Conservation (phyloP, 768 basidiomycete species). For the Infundibulicybe gibba region DNA sequence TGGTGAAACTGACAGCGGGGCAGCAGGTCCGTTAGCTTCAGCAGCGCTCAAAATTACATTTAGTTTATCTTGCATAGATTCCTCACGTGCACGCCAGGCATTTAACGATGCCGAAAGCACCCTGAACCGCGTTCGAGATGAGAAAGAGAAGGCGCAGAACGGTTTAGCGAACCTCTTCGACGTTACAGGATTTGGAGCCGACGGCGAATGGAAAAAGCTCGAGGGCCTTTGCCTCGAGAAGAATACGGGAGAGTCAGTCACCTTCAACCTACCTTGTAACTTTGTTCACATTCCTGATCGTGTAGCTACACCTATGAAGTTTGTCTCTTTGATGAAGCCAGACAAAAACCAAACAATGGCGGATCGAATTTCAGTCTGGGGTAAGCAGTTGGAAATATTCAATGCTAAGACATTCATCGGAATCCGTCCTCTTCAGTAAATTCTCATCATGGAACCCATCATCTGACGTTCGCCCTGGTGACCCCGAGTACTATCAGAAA, state of each 20-base stretch:
- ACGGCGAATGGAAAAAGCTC: constrained; percentile 97
- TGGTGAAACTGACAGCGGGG: constrained; percentile 28
- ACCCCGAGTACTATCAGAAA: constrained; percentile 72
- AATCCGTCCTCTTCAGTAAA: constrained; percentile 35
- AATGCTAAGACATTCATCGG: background rate
- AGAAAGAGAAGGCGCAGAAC: constrained; percentile 49
- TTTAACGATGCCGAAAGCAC: constrained; percentile 59
- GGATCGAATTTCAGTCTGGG: constrained; percentile 77
- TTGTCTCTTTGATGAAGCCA: constrained; percentile 86
- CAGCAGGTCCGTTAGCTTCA: constrained; percentile 19
- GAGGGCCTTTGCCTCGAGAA: constrained; percentile 77
- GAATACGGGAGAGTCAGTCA: constrained; percentile 85
- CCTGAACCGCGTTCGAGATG: constrained; percentile 47
- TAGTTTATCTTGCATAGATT: constrained; percentile 32
- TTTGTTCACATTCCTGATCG: background rate
- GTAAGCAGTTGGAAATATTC: constrained; percentile 41
- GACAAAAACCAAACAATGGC: constrained; percentile 83
- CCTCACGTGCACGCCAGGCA: constrained; percentile 59
- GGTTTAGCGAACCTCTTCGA: constrained; percentile 68
- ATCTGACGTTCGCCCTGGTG: constrained; percentile 51
- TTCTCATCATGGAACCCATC: constrained; percentile 81
- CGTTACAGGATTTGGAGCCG: constrained; percentile 59
- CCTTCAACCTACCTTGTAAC: background rate
- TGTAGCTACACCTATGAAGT: constrained; percentile 90
- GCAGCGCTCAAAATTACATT: background rate